These are phyloP conservation scores for Berkeleyomyces basicola DNA, from an alignment of 2,329 filamentous ascomycete genomes.

Conservation along the genomic window DNA sequence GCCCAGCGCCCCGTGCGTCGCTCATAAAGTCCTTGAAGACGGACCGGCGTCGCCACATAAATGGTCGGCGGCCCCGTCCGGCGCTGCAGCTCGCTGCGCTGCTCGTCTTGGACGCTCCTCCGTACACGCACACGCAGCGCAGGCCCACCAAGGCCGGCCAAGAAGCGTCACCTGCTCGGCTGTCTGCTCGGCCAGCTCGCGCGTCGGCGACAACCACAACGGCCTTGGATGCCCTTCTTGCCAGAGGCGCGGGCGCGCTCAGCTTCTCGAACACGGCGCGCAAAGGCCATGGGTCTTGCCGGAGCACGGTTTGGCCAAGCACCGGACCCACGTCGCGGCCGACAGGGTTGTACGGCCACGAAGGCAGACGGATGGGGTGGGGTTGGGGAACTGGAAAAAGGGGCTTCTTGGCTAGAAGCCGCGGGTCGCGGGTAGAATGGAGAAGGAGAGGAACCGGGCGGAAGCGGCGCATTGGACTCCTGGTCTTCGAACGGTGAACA, in stretches of 20 bases:
- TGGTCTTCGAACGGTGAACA: constrained; percentile 68
- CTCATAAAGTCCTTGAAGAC: constrained; percentile 84
- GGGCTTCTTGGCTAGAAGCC: constrained; percentile 41
- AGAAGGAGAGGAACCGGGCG: constrained; percentile 71
- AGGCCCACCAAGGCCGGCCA: constrained; percentile 51
- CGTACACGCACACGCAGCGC: constrained; percentile 73
- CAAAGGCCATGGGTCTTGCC: constrained; percentile 86
- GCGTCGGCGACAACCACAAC: constrained; percentile 85
- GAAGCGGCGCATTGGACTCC: constrained; percentile 22
- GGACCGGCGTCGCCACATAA: constrained; percentile 87
- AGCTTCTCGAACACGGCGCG: constrained; percentile 63
- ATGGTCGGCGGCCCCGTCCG: constrained; percentile 56
- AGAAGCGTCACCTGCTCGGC: constrained; percentile 69
- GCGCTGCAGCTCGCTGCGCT: constrained; percentile 49
- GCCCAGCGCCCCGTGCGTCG: constrained; percentile 59
- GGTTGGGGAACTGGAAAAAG: constrained; percentile 64
- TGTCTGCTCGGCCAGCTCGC: constrained; percentile 91
- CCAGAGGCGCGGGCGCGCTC: constrained; percentile 21
- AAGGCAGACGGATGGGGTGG: constrained; percentile 86
- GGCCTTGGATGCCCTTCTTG: constrained; percentile 39
- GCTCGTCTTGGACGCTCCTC: constrained; percentile 86
- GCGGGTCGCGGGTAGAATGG: constrained; percentile 55
- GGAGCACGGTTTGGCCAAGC: constrained; percentile 87
- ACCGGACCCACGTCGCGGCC: constrained; percentile 80
- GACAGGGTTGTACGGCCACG: constrained; percentile 83